Evolutionary conservation across 768 basidiomycete species (phyloP).

Genomic region (Lactarius pseudohatsudake): DNA sequence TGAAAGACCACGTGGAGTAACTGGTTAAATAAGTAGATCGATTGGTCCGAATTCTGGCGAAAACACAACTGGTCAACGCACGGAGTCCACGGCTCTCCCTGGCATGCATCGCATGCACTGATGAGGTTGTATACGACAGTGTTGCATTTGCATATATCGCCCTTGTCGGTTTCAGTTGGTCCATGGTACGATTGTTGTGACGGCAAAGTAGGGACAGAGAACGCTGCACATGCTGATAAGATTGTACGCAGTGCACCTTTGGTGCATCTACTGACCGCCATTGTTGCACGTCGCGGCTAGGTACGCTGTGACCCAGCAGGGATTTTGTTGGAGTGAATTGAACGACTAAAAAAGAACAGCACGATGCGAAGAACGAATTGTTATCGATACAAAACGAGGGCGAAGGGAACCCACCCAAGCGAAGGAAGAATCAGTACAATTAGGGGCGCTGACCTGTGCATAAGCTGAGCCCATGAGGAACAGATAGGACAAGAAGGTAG

Average conservation of each 20-base stretch:
- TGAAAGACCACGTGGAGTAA: constrained; percentile 20
- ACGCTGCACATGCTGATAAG: constrained; percentile 6
- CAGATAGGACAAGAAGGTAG: neutral
- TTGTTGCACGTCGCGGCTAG: constrained; percentile 16
- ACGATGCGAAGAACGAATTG: no score
- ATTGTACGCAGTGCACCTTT: neutral
- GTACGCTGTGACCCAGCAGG: constrained; percentile 14
- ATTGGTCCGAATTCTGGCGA: neutral
- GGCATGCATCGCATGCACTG: constrained; percentile 34
- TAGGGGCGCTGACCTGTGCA: constrained; percentile 9
- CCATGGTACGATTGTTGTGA: constrained; percentile 19
- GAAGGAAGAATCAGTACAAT: constrained; percentile 6
- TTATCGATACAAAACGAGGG: neutral
- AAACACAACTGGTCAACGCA: constrained; percentile 7
- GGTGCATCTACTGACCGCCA: constrained; percentile 15
- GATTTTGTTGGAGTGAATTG: constrained; percentile 23
- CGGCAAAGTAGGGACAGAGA: constrained; percentile 5
- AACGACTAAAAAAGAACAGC: neutral
- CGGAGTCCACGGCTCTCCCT: constrained; percentile 20
- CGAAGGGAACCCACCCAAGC: constrained; percentile 21
- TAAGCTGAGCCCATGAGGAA: neutral
- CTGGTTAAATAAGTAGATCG: constrained; percentile 9
- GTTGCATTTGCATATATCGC: constrained; percentile 30
- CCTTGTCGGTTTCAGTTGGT: neutral
- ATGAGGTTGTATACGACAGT: constrained; percentile 33